phyloP scores from a whole-genome alignment of 305 asterid genomes.

The Fraxinus floribunda region DNA sequence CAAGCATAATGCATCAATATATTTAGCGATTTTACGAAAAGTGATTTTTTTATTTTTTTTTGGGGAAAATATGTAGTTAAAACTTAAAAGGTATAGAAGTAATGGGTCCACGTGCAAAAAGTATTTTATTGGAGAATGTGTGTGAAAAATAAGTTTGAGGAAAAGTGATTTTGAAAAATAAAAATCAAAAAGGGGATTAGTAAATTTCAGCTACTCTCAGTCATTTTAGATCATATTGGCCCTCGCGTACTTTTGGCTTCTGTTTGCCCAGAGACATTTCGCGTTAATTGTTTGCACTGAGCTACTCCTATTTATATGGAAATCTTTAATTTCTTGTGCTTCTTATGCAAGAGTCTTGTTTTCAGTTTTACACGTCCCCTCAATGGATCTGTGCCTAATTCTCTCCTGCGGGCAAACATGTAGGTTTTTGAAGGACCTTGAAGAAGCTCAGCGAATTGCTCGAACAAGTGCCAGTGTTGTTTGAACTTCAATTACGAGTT shows the following conservation, averaged over 20 bases:
- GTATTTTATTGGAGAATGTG: not conserved
- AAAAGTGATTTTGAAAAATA: not conserved
- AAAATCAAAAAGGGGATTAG: not conserved
- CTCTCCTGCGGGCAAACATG: slow-evolving; percentile 7
- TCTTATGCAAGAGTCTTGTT: not conserved
- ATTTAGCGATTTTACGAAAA: not conserved
- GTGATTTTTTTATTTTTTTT: not conserved
- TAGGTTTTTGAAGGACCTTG: slow-evolving; percentile 92
- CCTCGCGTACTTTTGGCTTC: not conserved
- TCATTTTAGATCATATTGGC: not conserved
- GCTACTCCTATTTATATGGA: not conserved
- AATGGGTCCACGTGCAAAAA: not conserved
- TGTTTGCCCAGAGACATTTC: not conserved
- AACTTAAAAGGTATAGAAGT: not conserved
- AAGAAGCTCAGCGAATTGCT: slow-evolving; percentile 86
- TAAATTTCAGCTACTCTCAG: not conserved
- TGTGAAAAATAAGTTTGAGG: not conserved
- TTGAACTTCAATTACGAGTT: slow-evolving; percentile 28
- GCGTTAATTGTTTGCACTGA: not conserved
- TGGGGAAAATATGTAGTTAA: not conserved
- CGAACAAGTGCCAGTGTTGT: slow-evolving; percentile 59
- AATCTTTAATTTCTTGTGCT: not conserved
- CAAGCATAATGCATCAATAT: not conserved
- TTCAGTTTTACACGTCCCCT: not conserved
- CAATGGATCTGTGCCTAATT: slow-evolving; percentile 13